Evolutionary conservation across 768 basidiomycete species (phyloP).

Genomic region (Flagelloscypha sp.): DNA sequence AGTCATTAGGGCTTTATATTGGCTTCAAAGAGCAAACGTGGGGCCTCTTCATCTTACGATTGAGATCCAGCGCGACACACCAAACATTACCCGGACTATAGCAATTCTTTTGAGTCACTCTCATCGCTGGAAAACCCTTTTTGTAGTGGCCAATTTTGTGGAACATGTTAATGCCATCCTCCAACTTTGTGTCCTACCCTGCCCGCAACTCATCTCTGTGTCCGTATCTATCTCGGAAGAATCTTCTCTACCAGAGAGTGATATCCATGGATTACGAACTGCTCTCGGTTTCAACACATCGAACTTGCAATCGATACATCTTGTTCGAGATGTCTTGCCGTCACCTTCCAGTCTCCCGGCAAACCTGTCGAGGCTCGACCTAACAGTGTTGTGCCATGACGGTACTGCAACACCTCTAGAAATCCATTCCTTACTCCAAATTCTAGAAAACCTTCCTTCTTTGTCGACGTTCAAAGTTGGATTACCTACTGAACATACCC

Average conservation of each 20-base stretch:
- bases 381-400: constrained; percentile 21
- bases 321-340: constrained; percentile 28
- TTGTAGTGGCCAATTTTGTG: constrained; percentile 29
- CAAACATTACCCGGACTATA: constrained; percentile 27
- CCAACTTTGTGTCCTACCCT: constrained; percentile 23
- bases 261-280: constrained; percentile 18
- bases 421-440: constrained; percentile 17
- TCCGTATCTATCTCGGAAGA: constrained; percentile 23
- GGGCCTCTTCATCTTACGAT: constrained; percentile 39
- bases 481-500: constrained; percentile 22
- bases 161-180: constrained; percentile 32
- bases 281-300: constrained; percentile 27
- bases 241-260: constrained; percentile 9
- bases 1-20: constrained; percentile 36
- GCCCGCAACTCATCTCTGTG: constrained; percentile 28
- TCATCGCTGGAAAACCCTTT: constrained; percentile 37
- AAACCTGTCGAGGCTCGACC: constrained; percentile 25
- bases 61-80: constrained; percentile 23
- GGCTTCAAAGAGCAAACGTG: constrained; percentile 40
- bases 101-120: constrained; percentile 29
- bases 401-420: constrained; percentile 12
- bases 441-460: constrained; percentile 31
- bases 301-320: constrained; percentile 23
- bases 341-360: constrained; percentile 22
- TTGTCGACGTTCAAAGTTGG: constrained; percentile 35